A percentile compares a stretch with the other conserved stretches of the same genome.
These are phyloP conservation scores for Euptelea pleiosperma DNA, from an alignment of 164 flowering plant genomes.

Conservation along the genomic window DNA sequence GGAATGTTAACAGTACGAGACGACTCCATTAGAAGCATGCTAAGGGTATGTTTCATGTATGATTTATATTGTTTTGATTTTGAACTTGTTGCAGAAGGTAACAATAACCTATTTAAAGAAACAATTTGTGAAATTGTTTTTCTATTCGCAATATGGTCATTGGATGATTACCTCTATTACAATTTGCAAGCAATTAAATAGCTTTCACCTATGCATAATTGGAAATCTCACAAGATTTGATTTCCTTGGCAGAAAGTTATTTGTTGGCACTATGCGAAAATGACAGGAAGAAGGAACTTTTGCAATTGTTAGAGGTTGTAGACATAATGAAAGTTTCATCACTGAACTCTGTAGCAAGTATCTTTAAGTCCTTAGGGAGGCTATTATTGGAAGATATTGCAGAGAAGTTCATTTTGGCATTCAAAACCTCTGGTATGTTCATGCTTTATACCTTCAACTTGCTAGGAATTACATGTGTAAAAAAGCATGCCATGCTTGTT, in stretches of 20 bases:
- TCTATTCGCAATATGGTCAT: not conserved
- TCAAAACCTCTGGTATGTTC: constrained; percentile 50
- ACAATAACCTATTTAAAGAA: not conserved
- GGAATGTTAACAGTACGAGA: no score
- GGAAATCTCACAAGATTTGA: constrained; percentile 2
- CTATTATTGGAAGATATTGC: constrained; percentile 39
- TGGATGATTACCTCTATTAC: not conserved
- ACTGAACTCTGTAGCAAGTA: constrained; percentile 22
- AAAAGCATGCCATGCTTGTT: no score
- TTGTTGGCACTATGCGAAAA: constrained; percentile 74
- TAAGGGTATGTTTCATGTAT: not conserved
- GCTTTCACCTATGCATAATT: not conserved
- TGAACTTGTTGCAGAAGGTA: not conserved
- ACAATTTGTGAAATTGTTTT: not conserved
- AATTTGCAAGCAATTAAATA: not conserved
- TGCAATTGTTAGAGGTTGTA: constrained; percentile 49
- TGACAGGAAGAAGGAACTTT: constrained; percentile 48
- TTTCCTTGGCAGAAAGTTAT: constrained; percentile 55
- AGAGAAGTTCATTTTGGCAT: constrained; percentile 46
- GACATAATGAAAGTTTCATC: constrained; percentile 64
- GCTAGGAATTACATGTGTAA: not conserved
- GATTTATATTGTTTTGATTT: not conserved
- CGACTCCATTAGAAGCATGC: no score
- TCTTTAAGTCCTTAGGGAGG: constrained; percentile 73
- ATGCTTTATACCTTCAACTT: not conserved